Evolutionary conservation across 352 stramenopile species (phyloP).

Genomic region (Phytophthora idaei): DNA sequence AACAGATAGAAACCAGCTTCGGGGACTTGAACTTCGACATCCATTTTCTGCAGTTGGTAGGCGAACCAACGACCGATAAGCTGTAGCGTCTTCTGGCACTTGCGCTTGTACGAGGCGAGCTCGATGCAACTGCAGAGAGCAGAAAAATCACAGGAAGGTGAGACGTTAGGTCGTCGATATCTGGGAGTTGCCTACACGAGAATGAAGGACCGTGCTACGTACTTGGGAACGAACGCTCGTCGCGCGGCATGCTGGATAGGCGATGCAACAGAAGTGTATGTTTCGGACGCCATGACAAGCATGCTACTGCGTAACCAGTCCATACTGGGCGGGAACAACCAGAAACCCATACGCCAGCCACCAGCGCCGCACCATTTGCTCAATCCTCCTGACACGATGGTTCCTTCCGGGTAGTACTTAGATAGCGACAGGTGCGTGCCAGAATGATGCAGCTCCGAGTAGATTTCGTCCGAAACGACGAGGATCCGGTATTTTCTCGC

Average conservation of each 20-base stretch:
- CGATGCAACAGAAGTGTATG: conserved; percentile 86
- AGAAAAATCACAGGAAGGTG: conserved; percentile 19
- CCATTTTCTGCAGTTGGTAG: conserved; percentile 87
- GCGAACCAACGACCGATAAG: conserved; percentile 83
- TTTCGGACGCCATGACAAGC: conserved; percentile 90
- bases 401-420: conserved; percentile 87
- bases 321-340: conserved; percentile 81
- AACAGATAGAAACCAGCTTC: conserved; percentile 88
- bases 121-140: conserved; percentile 67
- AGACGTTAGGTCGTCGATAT: conserved; percentile 18
- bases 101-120: conserved; percentile 78
- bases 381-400: conserved; percentile 85
- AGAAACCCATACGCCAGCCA: conserved; percentile 90
- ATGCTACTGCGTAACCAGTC: conserved; percentile 86
- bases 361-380: conserved; percentile 90
- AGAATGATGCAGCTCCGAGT: conserved; percentile 83
- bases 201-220: conserved; percentile 23
- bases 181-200: conserved; percentile 8
- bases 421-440: conserved; percentile 83
- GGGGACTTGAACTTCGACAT: conserved; percentile 75
- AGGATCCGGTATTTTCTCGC: conserved; percentile 87
- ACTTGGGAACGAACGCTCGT: conserved; percentile 80
- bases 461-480: conserved; percentile 91
- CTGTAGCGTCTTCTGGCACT: conserved; percentile 82
- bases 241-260: conserved; percentile 87